Percentiles rank a stretch among this genome's conserved stretches.
Conservation (phyloP, 2,329 filamentous ascomycete species). For the Hypomyces rosellus region DNA sequence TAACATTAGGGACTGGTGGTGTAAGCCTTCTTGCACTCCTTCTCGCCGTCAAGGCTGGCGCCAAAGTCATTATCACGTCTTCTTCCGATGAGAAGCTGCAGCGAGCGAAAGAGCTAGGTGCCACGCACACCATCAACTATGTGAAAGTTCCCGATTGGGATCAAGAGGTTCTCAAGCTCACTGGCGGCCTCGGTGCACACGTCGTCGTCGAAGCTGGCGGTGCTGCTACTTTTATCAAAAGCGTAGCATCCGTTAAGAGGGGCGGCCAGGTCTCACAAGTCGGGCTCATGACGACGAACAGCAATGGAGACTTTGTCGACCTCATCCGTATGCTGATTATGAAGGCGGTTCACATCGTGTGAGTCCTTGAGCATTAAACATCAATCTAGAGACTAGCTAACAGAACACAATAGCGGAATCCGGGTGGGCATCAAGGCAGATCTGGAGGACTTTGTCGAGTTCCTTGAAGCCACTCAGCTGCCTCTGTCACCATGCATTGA, state of each 20-base stretch:
- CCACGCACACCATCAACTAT: constrained; percentile 41
- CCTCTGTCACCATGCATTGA: constrained; percentile 4
- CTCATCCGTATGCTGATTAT: constrained; percentile 4
- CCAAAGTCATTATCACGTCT: constrained; percentile 44
- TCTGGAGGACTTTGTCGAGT: constrained; percentile 3
- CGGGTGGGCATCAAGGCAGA: constrained; percentile 5
- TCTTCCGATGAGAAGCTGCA: constrained; percentile 44
- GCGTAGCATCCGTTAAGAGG: not conserved
- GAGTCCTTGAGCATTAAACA: not conserved
- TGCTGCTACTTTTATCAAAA: not conserved
- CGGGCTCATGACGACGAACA: constrained; percentile 2
- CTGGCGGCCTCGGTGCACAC: constrained; percentile 39
- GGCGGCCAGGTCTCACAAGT: constrained; percentile 8
- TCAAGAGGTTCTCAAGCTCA: constrained; percentile 36
- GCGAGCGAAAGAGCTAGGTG: constrained; percentile 25
- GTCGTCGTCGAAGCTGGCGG: constrained; percentile 32
- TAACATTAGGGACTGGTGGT: constrained; percentile 30
- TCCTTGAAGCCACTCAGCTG: not conserved
- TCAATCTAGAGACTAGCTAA: not conserved
- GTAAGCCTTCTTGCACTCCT: constrained; percentile 34
- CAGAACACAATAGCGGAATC: not conserved
- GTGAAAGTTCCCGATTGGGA: constrained; percentile 40
- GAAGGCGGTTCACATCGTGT: constrained; percentile 5
- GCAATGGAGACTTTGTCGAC: not conserved
- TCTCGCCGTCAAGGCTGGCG: constrained; percentile 44